phyloP scores from a whole-genome alignment of 305 asterid species.

The Ilex paraguariensis region DNA sequence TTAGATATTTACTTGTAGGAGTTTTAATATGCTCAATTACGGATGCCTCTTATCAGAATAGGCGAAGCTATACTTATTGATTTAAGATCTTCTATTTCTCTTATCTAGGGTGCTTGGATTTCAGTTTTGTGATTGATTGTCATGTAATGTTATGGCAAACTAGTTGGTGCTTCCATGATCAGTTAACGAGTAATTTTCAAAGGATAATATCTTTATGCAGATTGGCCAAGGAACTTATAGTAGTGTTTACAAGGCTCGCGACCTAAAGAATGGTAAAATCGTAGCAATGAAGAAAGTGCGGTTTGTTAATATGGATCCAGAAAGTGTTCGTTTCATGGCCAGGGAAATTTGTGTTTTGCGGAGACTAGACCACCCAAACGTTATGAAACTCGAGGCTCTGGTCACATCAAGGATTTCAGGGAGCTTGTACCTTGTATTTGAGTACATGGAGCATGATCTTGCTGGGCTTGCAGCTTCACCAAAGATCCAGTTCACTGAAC shows the following conservation, averaged over 20 bases:
- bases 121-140: too few relatives aligned
- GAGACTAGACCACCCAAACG: conserved; percentile 6
- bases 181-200: too few relatives aligned
- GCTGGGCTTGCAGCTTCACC: neutral
- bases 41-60: too few relatives aligned
- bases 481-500: neutral
- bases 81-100: too few relatives aligned
- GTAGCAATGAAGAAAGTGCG: conserved; percentile 5
- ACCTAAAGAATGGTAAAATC: neutral
- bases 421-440: conserved; percentile 5
- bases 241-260: neutral
- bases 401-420: conserved; percentile 1
- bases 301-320: conserved; percentile 1
- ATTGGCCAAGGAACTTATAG: conserved; percentile 4
- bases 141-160: too few relatives aligned
- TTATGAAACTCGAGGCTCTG: neutral
- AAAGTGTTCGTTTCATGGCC: neutral
- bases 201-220: neutral
- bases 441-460: conserved; percentile 6
- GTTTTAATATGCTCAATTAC: too few relatives aligned
- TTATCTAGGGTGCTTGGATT: too few relatives aligned
- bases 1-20: too few relatives aligned
- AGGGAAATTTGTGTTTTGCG: conserved; percentile 5
- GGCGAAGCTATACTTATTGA: too few relatives aligned
- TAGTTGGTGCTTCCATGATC: too few relatives aligned